These are phyloP conservation scores for Trypanosoma scelopori DNA, from an alignment of 208 protist genomes.

Conservation along the genomic window DNA sequence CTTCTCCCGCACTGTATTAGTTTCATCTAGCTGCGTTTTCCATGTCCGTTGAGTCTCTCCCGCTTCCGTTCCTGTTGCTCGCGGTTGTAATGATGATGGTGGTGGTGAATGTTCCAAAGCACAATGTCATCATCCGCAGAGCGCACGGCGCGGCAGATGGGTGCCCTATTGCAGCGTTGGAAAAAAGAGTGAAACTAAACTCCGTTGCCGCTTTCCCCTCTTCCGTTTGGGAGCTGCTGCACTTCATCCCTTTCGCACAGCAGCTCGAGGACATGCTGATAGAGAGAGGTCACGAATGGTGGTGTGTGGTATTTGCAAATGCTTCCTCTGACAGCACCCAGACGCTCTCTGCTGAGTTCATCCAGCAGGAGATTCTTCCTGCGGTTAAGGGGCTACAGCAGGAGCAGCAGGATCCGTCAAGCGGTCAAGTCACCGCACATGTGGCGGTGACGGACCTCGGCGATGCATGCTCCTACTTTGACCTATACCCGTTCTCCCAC, in stretches of 20 bases:
- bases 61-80: not conserved
- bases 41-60: not conserved
- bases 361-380: conserved; percentile 3
- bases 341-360: not conserved
- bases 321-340: not conserved
- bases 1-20: not conserved
- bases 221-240: not conserved
- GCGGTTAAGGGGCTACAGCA: not conserved
- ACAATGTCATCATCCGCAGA: not conserved
- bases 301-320: conserved; percentile 17
- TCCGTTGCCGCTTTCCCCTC: not conserved
- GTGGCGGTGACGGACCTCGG: conserved; percentile 8
- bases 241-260: conserved; percentile 1
- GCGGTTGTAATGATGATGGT: no score
- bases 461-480: conserved; percentile 13
- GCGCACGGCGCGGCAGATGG: not conserved
- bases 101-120: no score
- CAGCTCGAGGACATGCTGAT: conserved; percentile 2
- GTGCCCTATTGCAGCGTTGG: not conserved
- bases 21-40: not conserved
- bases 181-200: not conserved
- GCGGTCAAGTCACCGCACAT: not conserved
- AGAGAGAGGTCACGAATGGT: not conserved
- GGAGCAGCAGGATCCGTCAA: not conserved
- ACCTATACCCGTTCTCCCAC: conserved; percentile 17